Percentiles rank a stretch among this genome's conserved stretches.
Evolutionary conservation across 352 stramenopile genomes (phyloP).

Genomic region (Pythium monospermum): DNA sequence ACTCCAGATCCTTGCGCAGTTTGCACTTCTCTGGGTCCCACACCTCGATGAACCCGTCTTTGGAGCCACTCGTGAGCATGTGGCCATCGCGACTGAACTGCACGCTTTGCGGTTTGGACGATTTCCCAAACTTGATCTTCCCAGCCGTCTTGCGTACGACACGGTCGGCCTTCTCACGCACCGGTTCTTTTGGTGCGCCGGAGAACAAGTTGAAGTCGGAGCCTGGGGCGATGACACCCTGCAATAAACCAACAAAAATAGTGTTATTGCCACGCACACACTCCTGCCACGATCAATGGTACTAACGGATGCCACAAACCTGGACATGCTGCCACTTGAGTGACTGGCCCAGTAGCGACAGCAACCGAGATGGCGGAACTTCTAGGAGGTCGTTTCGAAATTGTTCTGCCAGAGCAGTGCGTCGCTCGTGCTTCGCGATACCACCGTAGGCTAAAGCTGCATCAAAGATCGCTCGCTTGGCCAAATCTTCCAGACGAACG

Average conservation of each 20-base stretch:
- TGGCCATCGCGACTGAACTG: conserved; percentile 87
- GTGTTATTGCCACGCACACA: not conserved
- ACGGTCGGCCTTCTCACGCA: conserved; percentile 57
- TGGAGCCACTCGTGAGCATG: conserved; percentile 90
- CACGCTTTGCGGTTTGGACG: conserved; percentile 72
- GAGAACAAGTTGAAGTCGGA: conserved; percentile 81
- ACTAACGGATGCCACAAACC: conserved; percentile 12
- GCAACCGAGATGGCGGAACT: conserved; percentile 81
- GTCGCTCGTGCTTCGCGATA: conserved; percentile 68
- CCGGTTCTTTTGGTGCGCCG: conserved; percentile 44
- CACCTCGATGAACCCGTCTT: conserved; percentile 94
- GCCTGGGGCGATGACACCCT: conserved; percentile 60
- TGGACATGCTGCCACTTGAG: conserved; percentile 89
- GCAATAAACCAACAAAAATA: not conserved
- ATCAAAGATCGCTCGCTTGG: conserved; percentile 66
- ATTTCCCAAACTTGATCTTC: conserved; percentile 89
- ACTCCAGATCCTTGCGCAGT: conserved; percentile 89
- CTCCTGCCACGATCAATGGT: not conserved
- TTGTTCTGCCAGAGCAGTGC: conserved; percentile 70
- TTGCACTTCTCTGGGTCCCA: conserved; percentile 91
- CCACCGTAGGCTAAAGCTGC: conserved; percentile 57
- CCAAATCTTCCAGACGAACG: conserved; percentile 69
- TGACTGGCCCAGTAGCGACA: conserved; percentile 85
- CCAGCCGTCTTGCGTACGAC: conserved; percentile 54
- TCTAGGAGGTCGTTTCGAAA: conserved; percentile 69